These are phyloP conservation scores for Daldinia concentrica DNA, from an alignment of 495 filamentous ascomycete species.

Conservation along the genomic window DNA sequence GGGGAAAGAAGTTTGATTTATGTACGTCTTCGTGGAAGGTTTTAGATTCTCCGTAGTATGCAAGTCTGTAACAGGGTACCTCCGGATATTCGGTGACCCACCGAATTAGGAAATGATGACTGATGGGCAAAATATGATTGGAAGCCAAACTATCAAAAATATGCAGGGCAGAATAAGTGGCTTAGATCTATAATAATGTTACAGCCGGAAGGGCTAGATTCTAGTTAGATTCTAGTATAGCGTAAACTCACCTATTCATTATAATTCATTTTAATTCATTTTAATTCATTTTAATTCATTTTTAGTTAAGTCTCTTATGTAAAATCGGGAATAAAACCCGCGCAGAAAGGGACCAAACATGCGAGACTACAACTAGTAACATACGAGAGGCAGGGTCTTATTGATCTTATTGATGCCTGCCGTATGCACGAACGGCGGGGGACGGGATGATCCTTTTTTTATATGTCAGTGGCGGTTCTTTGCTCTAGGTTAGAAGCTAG, in stretches of 20 bases:
- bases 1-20: constrained; percentile 9
- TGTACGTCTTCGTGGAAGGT: background rate
- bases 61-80: background rate
- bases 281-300: no score
- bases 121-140: constrained; percentile 40
- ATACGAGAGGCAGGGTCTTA: background rate
- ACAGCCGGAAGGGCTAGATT: background rate
- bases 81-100: background rate
- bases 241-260: background rate
- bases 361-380: constrained; percentile 3
- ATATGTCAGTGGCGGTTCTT: background rate
- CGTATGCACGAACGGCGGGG: constrained; percentile 2
- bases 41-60: constrained; percentile 5
- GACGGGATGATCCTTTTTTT: background rate
- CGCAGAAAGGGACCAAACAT: background rate
- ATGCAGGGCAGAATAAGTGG: constrained; percentile 18
- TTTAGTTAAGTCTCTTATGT: background rate
- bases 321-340: constrained; percentile 7
- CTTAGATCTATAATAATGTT: background rate
- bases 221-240: no score
- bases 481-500: background rate
- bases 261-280: background rate
- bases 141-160: constrained; percentile 9
- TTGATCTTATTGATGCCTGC: background rate
- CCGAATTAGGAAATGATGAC: constrained; percentile 30